phyloP scores from a whole-genome alignment of 306 rosid genomes.

The Amphicarpaea edgeworthii region DNA sequence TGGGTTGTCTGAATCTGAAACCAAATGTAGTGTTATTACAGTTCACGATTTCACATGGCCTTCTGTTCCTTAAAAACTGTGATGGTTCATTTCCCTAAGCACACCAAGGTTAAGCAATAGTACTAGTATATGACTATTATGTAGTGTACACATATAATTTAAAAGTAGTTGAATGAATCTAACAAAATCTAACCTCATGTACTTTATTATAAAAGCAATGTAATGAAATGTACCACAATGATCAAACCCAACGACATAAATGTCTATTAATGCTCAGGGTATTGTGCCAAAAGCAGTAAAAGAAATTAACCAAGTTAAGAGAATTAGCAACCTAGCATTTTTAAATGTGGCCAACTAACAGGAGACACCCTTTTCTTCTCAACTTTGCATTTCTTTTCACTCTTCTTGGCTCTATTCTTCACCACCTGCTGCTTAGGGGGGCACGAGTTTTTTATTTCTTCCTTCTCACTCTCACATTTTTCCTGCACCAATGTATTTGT shows the following conservation, averaged over 20 bases:
- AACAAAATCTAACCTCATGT: slow-evolving; percentile 32
- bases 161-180: slow-evolving; percentile 33
- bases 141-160: neutral
- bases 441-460: slow-evolving; percentile 32
- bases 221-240: slow-evolving; percentile 7
- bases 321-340: slow-evolving; percentile 69
- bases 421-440: slow-evolving; percentile 47
- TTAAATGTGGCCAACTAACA: slow-evolving; percentile 65
- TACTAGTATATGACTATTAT: neutral
- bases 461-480: slow-evolving; percentile 42
- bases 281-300: slow-evolving; percentile 18
- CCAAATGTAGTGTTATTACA: neutral
- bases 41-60: slow-evolving; percentile 54
- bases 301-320: slow-evolving; percentile 14
- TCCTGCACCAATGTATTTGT: slow-evolving; percentile 55
- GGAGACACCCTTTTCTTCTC: slow-evolving; percentile 57
- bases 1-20: slow-evolving; percentile 42
- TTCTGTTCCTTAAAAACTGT: slow-evolving; percentile 43
- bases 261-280: slow-evolving; percentile 22
- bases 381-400: slow-evolving; percentile 54
- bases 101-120: slow-evolving; percentile 2
- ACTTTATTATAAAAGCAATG: slow-evolving; percentile 36
- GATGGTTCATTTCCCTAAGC: slow-evolving; percentile 49
- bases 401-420: slow-evolving; percentile 51
- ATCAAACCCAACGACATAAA: slow-evolving; percentile 26